Evolutionary conservation across 163 green algal species (phyloP).

Genomic region (Chloromonas sp.): DNA sequence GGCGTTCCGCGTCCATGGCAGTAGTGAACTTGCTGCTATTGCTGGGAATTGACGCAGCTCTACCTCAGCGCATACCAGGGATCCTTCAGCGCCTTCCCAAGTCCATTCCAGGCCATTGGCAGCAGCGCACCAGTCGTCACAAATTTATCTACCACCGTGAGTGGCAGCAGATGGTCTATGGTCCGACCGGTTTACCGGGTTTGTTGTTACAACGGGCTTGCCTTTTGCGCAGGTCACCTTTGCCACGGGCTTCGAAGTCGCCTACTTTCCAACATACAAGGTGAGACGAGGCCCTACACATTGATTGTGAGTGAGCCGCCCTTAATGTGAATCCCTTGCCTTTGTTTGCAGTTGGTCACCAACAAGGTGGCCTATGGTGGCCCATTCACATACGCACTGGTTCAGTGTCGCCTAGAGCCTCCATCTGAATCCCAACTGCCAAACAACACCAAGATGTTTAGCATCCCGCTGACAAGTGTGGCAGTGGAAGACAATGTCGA

Average conservation of each 20-base stretch:
- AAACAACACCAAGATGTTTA: neutral
- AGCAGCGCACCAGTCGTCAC: neutral
- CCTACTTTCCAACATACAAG: neutral
- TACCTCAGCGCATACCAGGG: neutral
- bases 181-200: neutral
- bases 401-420: neutral
- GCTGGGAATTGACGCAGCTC: neutral
- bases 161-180: neutral
- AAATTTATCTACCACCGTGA: neutral
- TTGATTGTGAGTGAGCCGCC: neutral
- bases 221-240: neutral
- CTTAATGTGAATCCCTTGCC: neutral
- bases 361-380: neutral
- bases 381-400: neutral
- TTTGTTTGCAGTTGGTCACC: neutral
- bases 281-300: neutral
- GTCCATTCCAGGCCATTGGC: neutral
- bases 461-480: neutral
- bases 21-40: too few species aligned
- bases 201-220: neutral
- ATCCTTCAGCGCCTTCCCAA: neutral
- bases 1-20: too few species aligned
- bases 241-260: neutral
- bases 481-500: neutral
- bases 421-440: neutral